Conservation (phyloP, 768 basidiomycete genomes). For the Dacryopinax primogenitus region DNA sequence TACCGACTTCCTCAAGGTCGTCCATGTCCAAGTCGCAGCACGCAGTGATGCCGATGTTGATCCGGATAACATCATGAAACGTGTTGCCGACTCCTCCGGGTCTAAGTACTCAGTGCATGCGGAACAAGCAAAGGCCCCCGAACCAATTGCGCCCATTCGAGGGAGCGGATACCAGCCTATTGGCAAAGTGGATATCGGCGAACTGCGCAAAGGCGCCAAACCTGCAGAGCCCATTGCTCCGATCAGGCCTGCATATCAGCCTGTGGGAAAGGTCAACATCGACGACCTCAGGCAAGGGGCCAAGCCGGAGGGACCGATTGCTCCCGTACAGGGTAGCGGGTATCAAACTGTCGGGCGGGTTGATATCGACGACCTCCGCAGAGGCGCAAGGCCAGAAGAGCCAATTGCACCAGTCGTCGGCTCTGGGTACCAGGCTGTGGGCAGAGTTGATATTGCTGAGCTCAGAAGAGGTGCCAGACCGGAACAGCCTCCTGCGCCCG, state of each 20-base stretch:
- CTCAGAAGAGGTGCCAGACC: constrained; percentile 18
- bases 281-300: constrained; percentile 12
- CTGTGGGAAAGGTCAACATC: constrained; percentile 23
- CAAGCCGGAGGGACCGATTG: constrained; percentile 46
- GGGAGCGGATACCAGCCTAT: constrained; percentile 65
- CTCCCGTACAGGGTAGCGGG: constrained; percentile 55
- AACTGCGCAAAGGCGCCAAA: constrained; percentile 17
- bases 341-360: constrained; percentile 65
- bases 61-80: constrained; percentile 66
- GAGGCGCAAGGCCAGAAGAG: constrained; percentile 28
- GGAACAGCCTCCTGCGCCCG: constrained; percentile 16
- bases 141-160: constrained; percentile 56
- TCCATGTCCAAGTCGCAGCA: constrained; percentile 76
- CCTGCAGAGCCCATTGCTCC: neutral
- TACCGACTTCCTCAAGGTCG: constrained; percentile 62
- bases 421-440: constrained; percentile 63
- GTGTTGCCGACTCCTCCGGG: constrained; percentile 81
- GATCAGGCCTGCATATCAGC: constrained; percentile 19
- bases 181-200: constrained; percentile 55
- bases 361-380: constrained; percentile 37
- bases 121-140: constrained; percentile 54
- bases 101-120: constrained; percentile 77
- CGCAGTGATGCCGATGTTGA: constrained; percentile 78
- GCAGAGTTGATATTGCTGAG: constrained; percentile 50
- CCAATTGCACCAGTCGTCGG: constrained; percentile 67